Conservation (phyloP, 495 filamentous ascomycete genomes). For the Penicillium parvum region DNA sequence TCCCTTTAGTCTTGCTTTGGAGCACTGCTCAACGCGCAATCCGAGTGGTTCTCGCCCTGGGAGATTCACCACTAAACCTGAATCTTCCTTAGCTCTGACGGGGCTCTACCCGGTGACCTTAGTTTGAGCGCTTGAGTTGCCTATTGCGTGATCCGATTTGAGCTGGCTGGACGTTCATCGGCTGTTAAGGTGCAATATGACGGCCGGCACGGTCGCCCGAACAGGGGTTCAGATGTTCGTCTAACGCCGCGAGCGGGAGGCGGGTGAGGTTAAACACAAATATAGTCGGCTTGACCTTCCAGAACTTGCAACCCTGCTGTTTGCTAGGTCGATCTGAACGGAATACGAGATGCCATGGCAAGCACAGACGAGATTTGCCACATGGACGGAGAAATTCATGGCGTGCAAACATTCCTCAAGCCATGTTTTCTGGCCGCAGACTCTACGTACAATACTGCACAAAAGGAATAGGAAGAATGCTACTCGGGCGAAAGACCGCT, state of each 20-base stretch:
- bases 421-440: constrained; percentile 1
- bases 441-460: no score
- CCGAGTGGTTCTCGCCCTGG: not conserved
- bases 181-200: not conserved
- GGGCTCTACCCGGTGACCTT: no score
- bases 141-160: no score
- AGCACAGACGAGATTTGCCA: not conserved
- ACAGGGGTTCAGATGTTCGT: not conserved
- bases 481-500: no score
- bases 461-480: no score
- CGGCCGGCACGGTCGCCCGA: not conserved
- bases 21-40: not conserved
- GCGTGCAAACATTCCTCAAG: constrained; percentile 1
- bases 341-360: not conserved
- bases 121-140: no score
- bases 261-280: constrained; percentile 8
- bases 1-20: not conserved
- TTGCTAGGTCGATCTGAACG: no score
- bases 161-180: not conserved
- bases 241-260: not conserved
- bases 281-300: not conserved
- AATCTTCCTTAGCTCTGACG: no score
- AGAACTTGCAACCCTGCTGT: no score
- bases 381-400: constrained; percentile 12
- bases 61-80: not conserved